Evolutionary conservation across 148 eudicot species (phyloP), one percentile per base, ranked within the genome.

Genomic region (Rheum nobile): DNA sequence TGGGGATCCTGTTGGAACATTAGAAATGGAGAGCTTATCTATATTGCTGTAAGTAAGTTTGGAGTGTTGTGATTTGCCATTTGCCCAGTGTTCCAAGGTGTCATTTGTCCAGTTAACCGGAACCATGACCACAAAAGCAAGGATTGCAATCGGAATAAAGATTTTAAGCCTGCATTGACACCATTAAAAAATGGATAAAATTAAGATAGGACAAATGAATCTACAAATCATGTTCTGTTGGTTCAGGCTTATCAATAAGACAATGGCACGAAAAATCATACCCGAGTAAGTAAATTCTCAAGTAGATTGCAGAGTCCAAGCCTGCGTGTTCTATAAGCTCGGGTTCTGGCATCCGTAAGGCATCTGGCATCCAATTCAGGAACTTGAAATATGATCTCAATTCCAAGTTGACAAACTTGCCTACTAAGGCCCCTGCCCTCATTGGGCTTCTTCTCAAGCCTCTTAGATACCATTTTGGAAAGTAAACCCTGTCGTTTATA

Each of bases 291-390:
- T 89, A 89, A 72, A 89, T 86, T 77, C 93, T 79, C 82, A 89
- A 79, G 73, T 89, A 89, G 74, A 82, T 88, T 38, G 81, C 88
- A 59, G 87, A 86, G 73, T 89, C 93, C 83, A 89, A 75, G 48
- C 93, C 93, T 22, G 93, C 93, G 68, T 89, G 93, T 28, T 86
- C 84, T 72, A 89, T 86, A 68, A 89, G 88, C 80, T 89, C 93
- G 11, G 88, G 81, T 70, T 89, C 90, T 4, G 93, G 93, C 93
- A 89, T 89, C 72, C 76, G 79, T 77, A 89, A 52, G 71, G 93
- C 93, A 71, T 86, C 88, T 14, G 88, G 88, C 84, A 89, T 83
- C 93, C 93, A 89, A 72, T 79, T 89, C 72, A 89, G 76, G 69
- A 89, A 89, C 61, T 46, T 80, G 67, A 86, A 50, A 71, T 89